These are phyloP conservation scores for Verticillium zaregamsianum DNA, from an alignment of 2,329 filamentous ascomycete genomes.

Conservation along the genomic window DNA sequence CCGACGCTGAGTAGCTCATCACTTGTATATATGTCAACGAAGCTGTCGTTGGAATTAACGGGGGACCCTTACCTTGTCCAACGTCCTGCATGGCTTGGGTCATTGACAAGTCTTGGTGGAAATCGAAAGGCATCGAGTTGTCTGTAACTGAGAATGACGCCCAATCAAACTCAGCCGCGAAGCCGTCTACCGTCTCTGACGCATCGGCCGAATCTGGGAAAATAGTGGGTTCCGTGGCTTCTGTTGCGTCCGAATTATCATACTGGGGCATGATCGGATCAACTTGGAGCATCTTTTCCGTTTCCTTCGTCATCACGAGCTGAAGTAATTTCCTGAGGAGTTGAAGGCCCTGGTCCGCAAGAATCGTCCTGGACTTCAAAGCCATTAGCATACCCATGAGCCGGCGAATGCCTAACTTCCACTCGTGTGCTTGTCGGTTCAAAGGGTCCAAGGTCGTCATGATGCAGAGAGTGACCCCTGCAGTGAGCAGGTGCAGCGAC, in stretches of 20 bases:
- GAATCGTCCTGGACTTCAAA: constrained; percentile 15
- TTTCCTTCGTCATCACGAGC: constrained; percentile 17
- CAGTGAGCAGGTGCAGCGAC: constrained; percentile 19
- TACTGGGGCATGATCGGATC: background rate
- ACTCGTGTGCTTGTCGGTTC: constrained; percentile 13
- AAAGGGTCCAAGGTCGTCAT: constrained; percentile 15
- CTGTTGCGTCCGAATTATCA: too few species aligned
- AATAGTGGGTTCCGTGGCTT: too few species aligned
- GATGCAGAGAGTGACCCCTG: constrained; percentile 18
- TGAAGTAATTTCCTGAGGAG: constrained; percentile 15
- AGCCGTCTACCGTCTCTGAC: too few species aligned
- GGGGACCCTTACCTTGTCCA: background rate
- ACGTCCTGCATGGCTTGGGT: constrained; percentile 2
- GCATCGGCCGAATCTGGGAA: too few species aligned
- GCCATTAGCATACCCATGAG: constrained; percentile 17
- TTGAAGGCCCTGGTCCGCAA: constrained; percentile 17
- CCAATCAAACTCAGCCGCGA: background rate
- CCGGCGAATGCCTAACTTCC: constrained; percentile 16
- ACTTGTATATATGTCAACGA: too few species aligned
- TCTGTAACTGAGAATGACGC: too few species aligned
- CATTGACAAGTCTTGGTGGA: background rate
- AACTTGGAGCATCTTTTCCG: constrained; percentile 14
- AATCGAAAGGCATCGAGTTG: background rate
- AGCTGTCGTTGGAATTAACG: background rate
- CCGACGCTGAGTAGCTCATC: too few species aligned